These are phyloP conservation scores for Paramecium octaurelia DNA, from an alignment of 73 alveolate species.

Conservation along the genomic window DNA sequence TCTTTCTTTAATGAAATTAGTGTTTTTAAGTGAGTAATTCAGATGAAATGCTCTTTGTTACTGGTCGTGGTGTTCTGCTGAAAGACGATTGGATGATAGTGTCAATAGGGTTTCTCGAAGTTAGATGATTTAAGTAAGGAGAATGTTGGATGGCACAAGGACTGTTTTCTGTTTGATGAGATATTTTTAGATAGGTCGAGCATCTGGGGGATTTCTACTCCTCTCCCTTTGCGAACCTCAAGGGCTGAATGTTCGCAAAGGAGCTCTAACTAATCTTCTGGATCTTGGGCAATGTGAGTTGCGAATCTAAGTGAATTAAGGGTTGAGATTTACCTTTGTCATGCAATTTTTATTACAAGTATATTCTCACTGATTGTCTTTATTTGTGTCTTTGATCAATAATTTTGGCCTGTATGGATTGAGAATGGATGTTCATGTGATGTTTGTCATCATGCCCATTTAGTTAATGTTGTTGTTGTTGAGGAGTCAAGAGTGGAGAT, in stretches of 20 bases:
- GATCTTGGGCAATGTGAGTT: not conserved
- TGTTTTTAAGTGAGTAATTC: not conserved
- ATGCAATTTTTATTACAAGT: not conserved
- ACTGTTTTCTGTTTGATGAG: not conserved
- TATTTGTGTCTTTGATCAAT: conserved; percentile 1
- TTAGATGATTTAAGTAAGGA: not conserved
- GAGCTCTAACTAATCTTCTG: not conserved
- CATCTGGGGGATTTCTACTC: not conserved
- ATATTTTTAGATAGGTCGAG: not conserved
- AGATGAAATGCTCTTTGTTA: not conserved
- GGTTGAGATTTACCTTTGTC: not conserved
- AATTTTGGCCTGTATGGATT: not conserved
- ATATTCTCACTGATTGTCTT: not conserved
- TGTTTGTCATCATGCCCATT: not conserved
- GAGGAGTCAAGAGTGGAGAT: not conserved
- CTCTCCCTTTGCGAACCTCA: not conserved
- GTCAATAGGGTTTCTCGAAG: not conserved
- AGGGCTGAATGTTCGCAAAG: not conserved
- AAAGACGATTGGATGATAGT: not conserved
- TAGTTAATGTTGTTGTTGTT: not conserved
- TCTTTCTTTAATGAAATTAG: not conserved
- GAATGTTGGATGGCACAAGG: not conserved
- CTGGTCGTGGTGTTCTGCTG: not conserved
- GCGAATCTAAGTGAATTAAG: not conserved
- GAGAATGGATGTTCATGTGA: not conserved